phyloP scores from a whole-genome alignment of 2,329 filamentous ascomycete species.

The Decorospora gaudefroyi region DNA sequence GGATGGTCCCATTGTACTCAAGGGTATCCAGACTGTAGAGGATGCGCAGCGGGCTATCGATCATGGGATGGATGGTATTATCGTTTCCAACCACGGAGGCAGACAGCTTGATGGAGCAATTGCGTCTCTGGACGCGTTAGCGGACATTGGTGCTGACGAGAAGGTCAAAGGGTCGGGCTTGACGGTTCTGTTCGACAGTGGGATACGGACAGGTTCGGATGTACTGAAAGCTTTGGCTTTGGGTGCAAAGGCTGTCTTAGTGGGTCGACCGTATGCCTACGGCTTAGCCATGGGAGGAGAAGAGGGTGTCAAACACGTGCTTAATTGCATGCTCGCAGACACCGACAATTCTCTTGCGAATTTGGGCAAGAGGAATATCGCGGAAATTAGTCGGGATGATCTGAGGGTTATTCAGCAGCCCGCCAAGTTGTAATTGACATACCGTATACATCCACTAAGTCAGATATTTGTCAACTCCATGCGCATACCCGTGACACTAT shows the following conservation, averaged over 20 bases:
- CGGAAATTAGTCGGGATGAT: slow-evolving; percentile 37
- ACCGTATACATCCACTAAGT: no score
- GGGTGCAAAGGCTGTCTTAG: slow-evolving; percentile 44
- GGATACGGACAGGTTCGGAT: slow-evolving; percentile 45
- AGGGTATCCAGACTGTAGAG: slow-evolving; percentile 48
- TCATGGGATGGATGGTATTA: slow-evolving; percentile 45
- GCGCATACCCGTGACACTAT: no score
- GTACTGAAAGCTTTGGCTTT: slow-evolving; percentile 46
- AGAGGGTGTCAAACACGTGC: slow-evolving; percentile 46
- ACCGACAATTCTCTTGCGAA: slow-evolving; percentile 44
- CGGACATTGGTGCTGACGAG: slow-evolving; percentile 43
- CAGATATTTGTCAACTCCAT: no score
- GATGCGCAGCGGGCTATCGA: slow-evolving; percentile 45
- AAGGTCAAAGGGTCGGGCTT: slow-evolving; percentile 37
- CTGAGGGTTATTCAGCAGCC: slow-evolving; percentile 33
- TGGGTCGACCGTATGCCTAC: slow-evolving; percentile 46
- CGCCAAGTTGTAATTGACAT: slow-evolving; percentile 32
- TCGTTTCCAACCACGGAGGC: slow-evolving; percentile 48
- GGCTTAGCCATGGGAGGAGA: slow-evolving; percentile 47
- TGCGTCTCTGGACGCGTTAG: slow-evolving; percentile 41
- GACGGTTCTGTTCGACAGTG: slow-evolving; percentile 46
- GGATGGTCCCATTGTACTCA: slow-evolving; percentile 48
- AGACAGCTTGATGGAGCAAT: slow-evolving; percentile 46
- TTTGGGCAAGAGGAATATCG: slow-evolving; percentile 36
- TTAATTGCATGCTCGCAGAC: slow-evolving; percentile 40